phyloP scores from a whole-genome alignment of 257 asterid species.

The Solanum peruvianum region DNA sequence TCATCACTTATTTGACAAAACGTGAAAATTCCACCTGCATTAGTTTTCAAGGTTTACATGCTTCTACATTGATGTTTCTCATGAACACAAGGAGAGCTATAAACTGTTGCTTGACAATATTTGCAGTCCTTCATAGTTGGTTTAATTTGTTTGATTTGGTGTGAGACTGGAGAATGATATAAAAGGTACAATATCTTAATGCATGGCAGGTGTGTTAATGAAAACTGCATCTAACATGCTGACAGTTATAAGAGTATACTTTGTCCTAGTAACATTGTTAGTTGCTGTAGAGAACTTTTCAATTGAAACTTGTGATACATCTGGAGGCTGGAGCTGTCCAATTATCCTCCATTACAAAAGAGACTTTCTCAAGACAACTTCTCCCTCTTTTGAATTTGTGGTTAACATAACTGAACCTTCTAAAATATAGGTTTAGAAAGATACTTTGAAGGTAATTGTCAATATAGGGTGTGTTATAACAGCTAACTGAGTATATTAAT shows the following conservation, averaged over 20 bases:
- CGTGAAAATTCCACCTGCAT: background rate
- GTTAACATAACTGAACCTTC: background rate
- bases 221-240: background rate
- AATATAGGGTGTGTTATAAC: background rate
- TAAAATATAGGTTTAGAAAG: background rate
- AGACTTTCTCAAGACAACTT: background rate
- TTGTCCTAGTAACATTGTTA: background rate
- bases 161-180: no score
- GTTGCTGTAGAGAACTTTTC: background rate
- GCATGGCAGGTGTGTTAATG: background rate
- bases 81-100: background rate
- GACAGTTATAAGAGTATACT: background rate
- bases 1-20: background rate
- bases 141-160: background rate
- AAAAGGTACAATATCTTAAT: background rate
- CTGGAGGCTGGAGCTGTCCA: background rate
- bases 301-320: background rate
- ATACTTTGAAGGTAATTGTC: background rate
- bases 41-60: background rate
- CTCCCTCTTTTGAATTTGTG: background rate
- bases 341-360: background rate
- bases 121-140: background rate
- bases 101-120: background rate
- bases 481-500: background rate
- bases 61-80: background rate